Percentiles rank a stretch among this genome's conserved stretches.
Conservation (phyloP, 345 rosid genomes). For the Trapa incisa region DNA sequence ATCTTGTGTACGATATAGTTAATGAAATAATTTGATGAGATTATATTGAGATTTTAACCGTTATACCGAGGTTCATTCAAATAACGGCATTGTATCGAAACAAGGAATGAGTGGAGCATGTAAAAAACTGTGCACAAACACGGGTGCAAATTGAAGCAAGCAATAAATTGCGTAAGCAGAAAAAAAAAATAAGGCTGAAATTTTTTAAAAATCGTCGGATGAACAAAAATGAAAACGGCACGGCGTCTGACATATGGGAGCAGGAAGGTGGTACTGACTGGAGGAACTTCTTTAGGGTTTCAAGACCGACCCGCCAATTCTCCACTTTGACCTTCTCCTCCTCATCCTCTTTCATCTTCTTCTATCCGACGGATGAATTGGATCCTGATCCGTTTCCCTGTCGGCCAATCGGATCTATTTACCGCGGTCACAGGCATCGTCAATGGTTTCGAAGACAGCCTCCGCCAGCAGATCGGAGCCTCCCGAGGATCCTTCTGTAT, state of each 20-base stretch:
- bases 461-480: slow-evolving; percentile 56
- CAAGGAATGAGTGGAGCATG: not conserved
- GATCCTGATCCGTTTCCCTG: slow-evolving; percentile 19
- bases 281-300: slow-evolving; percentile 3
- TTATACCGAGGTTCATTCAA: too few species aligned
- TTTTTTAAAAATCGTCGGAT: not conserved
- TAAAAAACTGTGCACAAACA: not conserved
- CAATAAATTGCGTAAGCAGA: not conserved
- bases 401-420: slow-evolving; percentile 2
- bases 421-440: slow-evolving; percentile 6
- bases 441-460: slow-evolving; percentile 50
- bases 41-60: too few species aligned
- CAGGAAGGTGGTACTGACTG: not conserved
- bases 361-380: slow-evolving; percentile 16
- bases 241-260: not conserved
- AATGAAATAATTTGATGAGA: too few species aligned
- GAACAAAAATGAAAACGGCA: not conserved
- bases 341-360: not conserved
- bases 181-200: not conserved
- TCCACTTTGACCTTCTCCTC: not conserved
- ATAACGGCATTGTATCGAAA: too few species aligned
- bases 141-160: not conserved
- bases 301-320: slow-evolving; percentile 5
- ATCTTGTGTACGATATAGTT: too few species aligned
- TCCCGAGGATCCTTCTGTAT: slow-evolving; percentile 18